Base-by-base conservation (phyloP, 2,329 filamentous ascomycete genomes). In the Verticillium albo-atrum region DNA sequence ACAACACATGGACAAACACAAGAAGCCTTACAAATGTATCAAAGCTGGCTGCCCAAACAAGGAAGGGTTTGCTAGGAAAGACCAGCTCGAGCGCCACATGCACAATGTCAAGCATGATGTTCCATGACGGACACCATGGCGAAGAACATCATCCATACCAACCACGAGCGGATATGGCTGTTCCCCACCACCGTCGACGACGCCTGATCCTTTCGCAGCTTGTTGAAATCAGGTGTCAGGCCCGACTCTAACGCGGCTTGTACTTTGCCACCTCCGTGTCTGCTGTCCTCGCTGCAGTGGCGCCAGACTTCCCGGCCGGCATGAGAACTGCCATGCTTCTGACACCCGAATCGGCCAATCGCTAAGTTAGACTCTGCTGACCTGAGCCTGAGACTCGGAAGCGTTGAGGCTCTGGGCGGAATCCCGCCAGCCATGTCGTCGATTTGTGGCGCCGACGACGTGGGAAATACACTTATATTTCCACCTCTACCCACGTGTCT, bases 1-100 rank as follows among this genome's bases (percentile, higher is more conserved):
- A 56, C 75, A 77, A 65, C 75, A 77, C 62, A 73, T 74, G 60
- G 76, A 77, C 65, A 77, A 77, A 54, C 75, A 77, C 61, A 69
- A 72, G 27, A 77, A 76, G 61, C 75, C 75, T 17, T 77, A 73
- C 72, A 71, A 71, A 25, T 77, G 75, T 64, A 69, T 72, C 47
- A 58, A 73, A 25, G 68, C 70, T 50, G 72, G 75, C 9, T 77
- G 75, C 42, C 75, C 75, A 14, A 77, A 77, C 47, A 77, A 76
- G 60, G 73, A 75, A 57, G 71, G 70, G 20, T 77, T 77, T 59
- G 75, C 75, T 12, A 73, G 75, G 56, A 71, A 74, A 59, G 75
- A 77, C 61, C 75, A 75, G 20, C 64, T 77, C n/a, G 72, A 76
- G 57, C 71, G 75, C 55, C 75, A 77, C 63, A 75, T 73, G 59